Conservation (phyloP, 179 eudicot genomes). For the Monotropa hypopitys region DNA sequence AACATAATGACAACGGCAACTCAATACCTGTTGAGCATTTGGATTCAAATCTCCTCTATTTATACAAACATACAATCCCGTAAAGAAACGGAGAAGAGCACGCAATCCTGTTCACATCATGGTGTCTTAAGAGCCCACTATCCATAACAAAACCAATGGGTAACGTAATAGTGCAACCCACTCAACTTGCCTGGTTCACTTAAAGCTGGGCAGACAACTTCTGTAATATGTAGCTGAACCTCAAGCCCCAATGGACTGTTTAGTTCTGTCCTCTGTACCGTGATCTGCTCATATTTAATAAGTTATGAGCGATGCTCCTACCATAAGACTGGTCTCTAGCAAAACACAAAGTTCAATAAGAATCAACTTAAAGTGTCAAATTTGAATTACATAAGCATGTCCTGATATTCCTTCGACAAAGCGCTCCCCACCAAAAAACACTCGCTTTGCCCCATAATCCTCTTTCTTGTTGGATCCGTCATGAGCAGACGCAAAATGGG, state of each 20-base stretch:
- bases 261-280: slow-evolving; percentile 75
- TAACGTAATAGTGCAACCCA: neutral
- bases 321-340: neutral
- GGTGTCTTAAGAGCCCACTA: neutral
- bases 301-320: neutral
- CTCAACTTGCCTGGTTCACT: slow-evolving; percentile 87
- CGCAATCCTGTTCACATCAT: slow-evolving; percentile 58
- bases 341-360: neutral
- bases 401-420: slow-evolving; percentile 98
- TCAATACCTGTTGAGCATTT: slow-evolving; percentile 54
- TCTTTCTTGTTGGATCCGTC: slow-evolving; percentile 61
- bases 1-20: slow-evolving; percentile 6
- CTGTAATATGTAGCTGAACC: slow-evolving; percentile 74
- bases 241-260: slow-evolving; percentile 91
- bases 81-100: slow-evolving; percentile 91
- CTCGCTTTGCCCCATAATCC: slow-evolving; percentile 88
- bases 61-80: slow-evolving; percentile 81
- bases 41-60: slow-evolving; percentile 89
- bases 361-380: slow-evolving; percentile 5
- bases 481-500: slow-evolving; percentile 26
- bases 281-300: slow-evolving; percentile 44
- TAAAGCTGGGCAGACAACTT: slow-evolving; percentile 93
- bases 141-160: neutral
- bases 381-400: slow-evolving; percentile 67
- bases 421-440: slow-evolving; percentile 94